phyloP scores from a whole-genome alignment of 768 basidiomycete species.

The Astraeus odoratus region DNA sequence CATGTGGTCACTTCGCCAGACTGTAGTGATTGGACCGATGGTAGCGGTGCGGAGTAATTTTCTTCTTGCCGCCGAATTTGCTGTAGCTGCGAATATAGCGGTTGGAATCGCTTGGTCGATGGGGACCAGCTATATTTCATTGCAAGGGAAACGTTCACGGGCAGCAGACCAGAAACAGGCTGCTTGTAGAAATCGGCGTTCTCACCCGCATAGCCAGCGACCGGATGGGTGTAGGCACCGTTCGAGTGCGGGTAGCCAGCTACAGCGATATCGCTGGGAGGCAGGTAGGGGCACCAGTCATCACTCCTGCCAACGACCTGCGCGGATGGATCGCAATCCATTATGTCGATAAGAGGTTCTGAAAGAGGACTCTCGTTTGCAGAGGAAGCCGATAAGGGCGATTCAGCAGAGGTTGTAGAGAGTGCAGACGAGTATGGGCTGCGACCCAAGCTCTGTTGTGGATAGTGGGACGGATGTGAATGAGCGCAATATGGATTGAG shows the following conservation, averaged over 20 bases:
- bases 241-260: slow-evolving; percentile 17
- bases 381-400: slow-evolving; percentile 36
- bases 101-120: slow-evolving; percentile 29
- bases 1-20: slow-evolving; percentile 12
- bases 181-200: slow-evolving; percentile 25
- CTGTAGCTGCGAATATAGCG: slow-evolving; percentile 29
- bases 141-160: slow-evolving; percentile 25
- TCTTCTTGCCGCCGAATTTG: slow-evolving; percentile 20
- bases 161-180: slow-evolving; percentile 26
- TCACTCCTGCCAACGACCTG: slow-evolving; percentile 20
- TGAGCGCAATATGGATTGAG: slow-evolving; percentile 14
- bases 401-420: slow-evolving; percentile 30
- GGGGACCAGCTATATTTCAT: slow-evolving; percentile 29
- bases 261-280: slow-evolving; percentile 18
- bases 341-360: slow-evolving; percentile 29
- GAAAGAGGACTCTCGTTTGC: slow-evolving; percentile 35
- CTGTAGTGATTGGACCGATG: slow-evolving; percentile 7
- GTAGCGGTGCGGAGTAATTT: slow-evolving; percentile 15
- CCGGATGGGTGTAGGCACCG: slow-evolving; percentile 18
- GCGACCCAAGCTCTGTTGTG: slow-evolving; percentile 15
- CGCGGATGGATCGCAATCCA: slow-evolving; percentile 23
- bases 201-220: slow-evolving; percentile 17
- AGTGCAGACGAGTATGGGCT: slow-evolving; percentile 33
- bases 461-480: slow-evolving; percentile 16
- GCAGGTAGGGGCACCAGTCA: slow-evolving; percentile 23